Conservation (phyloP, 1,284 basidiomycete genomes). For the Mrakiaceae sp. region DNA sequence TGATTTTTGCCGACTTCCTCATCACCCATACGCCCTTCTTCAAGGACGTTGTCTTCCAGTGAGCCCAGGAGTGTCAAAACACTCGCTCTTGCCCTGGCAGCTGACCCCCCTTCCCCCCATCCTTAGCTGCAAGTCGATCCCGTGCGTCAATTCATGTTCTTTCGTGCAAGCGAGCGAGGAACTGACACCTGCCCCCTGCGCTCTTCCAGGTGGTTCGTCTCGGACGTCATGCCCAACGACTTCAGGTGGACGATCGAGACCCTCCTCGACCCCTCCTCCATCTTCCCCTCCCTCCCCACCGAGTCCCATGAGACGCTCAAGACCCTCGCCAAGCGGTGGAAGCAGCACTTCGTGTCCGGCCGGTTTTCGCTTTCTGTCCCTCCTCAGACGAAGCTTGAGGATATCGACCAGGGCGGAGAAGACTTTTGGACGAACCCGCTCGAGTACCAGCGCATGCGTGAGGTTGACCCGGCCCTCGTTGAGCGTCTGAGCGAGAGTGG, state of each 20-base stretch:
- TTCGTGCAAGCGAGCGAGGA: not conserved
- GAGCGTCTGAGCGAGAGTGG: conserved; percentile 48
- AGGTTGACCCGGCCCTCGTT: conserved; percentile 49
- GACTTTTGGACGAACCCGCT: conserved; percentile 77
- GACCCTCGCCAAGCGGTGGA: conserved; percentile 61
- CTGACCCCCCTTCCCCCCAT: conserved; percentile 17
- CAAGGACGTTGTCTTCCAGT: conserved; percentile 78
- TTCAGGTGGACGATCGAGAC: conserved; percentile 45
- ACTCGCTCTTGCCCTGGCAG: not conserved
- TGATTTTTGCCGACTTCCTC: conserved; percentile 89
- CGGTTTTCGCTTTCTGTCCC: conserved; percentile 65
- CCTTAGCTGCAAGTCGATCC: conserved; percentile 67
- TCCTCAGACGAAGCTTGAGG: conserved; percentile 51
- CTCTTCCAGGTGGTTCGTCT: conserved; percentile 62
- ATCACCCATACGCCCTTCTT: conserved; percentile 76
- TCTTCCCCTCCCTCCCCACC: conserved; percentile 39
- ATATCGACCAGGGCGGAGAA: conserved; percentile 28
- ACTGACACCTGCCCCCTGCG: too few relatives aligned
- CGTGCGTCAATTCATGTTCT: conserved; percentile 27
- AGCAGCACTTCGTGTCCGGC: conserved; percentile 53
- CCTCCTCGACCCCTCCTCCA: conserved; percentile 43
- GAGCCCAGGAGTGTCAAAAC: conserved; percentile 28
- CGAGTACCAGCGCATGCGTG: conserved; percentile 70
- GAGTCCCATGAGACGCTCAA: conserved; percentile 37
- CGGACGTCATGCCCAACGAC: conserved; percentile 72